phyloP scores from a whole-genome alignment of 1,284 basidiomycete species.

The Calocybe gambosa region DNA sequence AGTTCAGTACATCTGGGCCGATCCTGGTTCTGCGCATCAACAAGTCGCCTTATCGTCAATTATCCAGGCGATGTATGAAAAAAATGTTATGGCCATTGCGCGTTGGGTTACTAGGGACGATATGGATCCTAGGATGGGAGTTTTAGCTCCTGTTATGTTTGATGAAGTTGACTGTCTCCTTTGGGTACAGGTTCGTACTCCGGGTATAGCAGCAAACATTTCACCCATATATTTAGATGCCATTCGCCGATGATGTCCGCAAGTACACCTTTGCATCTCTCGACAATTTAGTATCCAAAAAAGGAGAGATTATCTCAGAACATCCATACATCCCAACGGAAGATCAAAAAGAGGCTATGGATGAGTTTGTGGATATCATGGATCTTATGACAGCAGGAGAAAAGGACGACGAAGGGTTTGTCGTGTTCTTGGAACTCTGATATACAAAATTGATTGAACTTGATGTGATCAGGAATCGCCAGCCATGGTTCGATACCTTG shows the following conservation, averaged over 20 bases:
- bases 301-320: conserved; percentile 65
- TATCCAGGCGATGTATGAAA: conserved; percentile 72
- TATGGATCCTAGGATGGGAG: conserved; percentile 81
- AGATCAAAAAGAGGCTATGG: conserved; percentile 78
- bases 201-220: background rate
- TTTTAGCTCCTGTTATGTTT: conserved; percentile 58
- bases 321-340: conserved; percentile 84
- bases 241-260: conserved; percentile 91
- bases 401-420: conserved; percentile 66
- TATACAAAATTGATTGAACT: background rate
- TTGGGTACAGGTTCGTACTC: conserved; percentile 64
- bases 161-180: conserved; percentile 73
- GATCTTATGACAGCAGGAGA: conserved; percentile 74
- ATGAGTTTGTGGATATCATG: conserved; percentile 80
- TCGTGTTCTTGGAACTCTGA: conserved; percentile 3
- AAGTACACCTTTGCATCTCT: conserved; percentile 85
- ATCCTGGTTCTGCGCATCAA: conserved; percentile 58
- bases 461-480: conserved; percentile 41
- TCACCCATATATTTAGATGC: conserved; percentile 55
- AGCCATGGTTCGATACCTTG: conserved; percentile 73
- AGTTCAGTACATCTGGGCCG: conserved; percentile 83
- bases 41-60: conserved; percentile 86
- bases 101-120: conserved; percentile 74
- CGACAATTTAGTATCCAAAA: conserved; percentile 67
- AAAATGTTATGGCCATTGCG: conserved; percentile 68